Base-by-base conservation (phyloP, 139 green algal genomes). In the Pseudopediastrum boryanum region DNA sequence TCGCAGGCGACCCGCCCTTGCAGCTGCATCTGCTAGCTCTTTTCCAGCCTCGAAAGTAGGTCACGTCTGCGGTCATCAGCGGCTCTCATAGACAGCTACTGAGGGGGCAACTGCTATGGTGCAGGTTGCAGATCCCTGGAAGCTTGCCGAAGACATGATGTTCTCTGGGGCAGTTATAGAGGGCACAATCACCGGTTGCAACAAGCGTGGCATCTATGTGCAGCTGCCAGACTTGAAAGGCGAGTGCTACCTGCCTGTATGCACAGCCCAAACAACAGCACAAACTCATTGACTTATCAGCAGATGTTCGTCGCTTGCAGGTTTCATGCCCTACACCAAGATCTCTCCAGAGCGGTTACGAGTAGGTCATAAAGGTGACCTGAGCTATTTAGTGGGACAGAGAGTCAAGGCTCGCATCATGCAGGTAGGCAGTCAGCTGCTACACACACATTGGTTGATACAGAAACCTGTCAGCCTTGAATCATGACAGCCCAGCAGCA, bases 281-380 rank as follows among this genome's bases (percentile, higher is more conserved):
- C 46, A 56, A 16, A 12, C 13, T n/a, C n/a, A n/a, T n/a, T n/a
- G n/a, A n/a, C n/a, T n/a, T n/a, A n/a, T n/a, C n/a, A n/a, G n/a
- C n/a, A n/a, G n/a, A n/a, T n/a, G n/a, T n/a, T n/a, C 46, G 46
- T 9, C n/a, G 27, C 66, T 66, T 9, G 31, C 61, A 72, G 74
- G 74, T 9, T 72, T 80, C 74, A 80, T 80, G 74, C 74, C 74
- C 19, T 80, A 80, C 74, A 72, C 61, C 42, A 80, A 80, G 61
- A 71, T 80, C 25, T 59, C 44, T 2, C 44, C 74, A 36, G 59
- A 71, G 74, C 59, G 74, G 5, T 44, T 80, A 25, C 48, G 61
- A 7, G 31, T 61, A 13, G 77, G 77, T 3, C 77, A 83, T 66
- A 72, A 71, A 31, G 77, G 77, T 2, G 77, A 83, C 58, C 65